Evolutionary conservation across 1,139 yeast species (phyloP).

Genomic region (Yarrowia galli): DNA sequence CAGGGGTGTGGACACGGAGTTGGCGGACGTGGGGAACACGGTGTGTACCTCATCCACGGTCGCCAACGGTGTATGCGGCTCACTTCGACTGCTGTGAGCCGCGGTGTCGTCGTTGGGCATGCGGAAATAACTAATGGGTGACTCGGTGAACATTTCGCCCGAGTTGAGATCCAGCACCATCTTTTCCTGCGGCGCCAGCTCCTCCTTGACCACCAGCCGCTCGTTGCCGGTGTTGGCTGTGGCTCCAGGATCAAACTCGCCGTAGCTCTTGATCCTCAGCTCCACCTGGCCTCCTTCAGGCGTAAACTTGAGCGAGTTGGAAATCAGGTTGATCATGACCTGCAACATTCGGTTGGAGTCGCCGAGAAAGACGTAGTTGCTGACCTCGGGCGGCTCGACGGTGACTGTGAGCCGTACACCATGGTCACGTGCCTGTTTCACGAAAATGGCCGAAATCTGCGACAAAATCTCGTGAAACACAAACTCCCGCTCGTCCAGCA

Average conservation of each 20-base stretch:
- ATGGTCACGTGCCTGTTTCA: constrained; percentile 77
- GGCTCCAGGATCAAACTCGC: constrained; percentile 58
- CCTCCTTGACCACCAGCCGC: constrained; percentile 30
- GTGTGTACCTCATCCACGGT: constrained; percentile 3
- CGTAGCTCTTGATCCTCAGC: constrained; percentile 58
- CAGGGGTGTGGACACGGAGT: constrained; percentile 3
- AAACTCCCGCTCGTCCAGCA: constrained; percentile 80
- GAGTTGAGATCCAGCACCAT: constrained; percentile 29
- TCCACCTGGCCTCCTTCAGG: constrained; percentile 82
- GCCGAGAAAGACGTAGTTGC: constrained; percentile 63
- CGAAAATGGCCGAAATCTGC: constrained; percentile 79
- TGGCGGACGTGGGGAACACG: constrained; percentile 7
- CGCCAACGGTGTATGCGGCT: constrained; percentile 14
- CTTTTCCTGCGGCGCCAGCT: constrained; percentile 4
- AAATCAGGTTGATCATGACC: constrained; percentile 83
- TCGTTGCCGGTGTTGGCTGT: constrained; percentile 29
- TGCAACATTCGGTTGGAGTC: constrained; percentile 89
- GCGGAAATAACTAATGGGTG: constrained; percentile 21
- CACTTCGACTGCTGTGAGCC: neutral
- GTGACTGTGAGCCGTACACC: constrained; percentile 66
- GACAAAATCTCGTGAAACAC: constrained; percentile 70
- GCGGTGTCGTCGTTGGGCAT: neutral
- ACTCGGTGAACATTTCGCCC: constrained; percentile 35
- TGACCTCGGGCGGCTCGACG: constrained; percentile 57
- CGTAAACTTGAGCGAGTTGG: constrained; percentile 87